Conservation (phyloP, 2,329 filamentous ascomycete species). For the Pseudocercospora pini-densiflorae region DNA sequence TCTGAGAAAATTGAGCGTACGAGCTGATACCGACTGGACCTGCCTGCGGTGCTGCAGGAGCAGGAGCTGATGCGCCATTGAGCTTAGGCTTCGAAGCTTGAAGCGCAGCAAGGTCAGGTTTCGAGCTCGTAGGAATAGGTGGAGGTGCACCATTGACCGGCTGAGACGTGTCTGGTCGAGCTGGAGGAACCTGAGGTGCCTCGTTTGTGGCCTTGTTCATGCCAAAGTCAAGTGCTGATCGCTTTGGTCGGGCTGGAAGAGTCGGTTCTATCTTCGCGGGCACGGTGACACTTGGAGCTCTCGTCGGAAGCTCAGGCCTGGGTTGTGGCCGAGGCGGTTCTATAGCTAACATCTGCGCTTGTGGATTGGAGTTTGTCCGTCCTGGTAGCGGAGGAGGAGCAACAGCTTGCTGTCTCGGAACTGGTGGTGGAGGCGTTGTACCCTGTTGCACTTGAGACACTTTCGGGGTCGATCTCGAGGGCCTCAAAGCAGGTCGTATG, state of each 20-base stretch:
- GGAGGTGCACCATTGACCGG: conserved; percentile 47
- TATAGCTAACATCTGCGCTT: conserved; percentile 17
- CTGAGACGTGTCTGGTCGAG: conserved; percentile 19
- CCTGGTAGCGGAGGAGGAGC: conserved; percentile 19
- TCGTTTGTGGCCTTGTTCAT: conserved; percentile 30
- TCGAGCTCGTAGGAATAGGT: conserved; percentile 55
- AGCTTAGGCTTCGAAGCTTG: conserved; percentile 56
- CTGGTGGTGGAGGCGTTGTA: conserved; percentile 32
- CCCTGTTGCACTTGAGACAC: conserved; percentile 29
- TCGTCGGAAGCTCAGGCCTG: conserved; percentile 15
- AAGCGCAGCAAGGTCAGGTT: conserved; percentile 62
- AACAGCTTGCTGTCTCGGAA: conserved; percentile 20
- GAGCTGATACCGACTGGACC: conserved; percentile 25
- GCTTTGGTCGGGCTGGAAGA: conserved; percentile 31
- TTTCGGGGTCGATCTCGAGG: conserved; percentile 30
- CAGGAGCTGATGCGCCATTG: conserved; percentile 19
- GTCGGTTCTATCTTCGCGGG: conserved; percentile 23
- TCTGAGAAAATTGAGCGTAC: conserved; percentile 22
- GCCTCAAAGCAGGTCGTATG: conserved; percentile 25
- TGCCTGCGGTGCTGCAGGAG: conserved; percentile 5
- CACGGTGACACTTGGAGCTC: conserved; percentile 9
- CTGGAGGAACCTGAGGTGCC: conserved; percentile 18
- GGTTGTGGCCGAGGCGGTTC: conserved; percentile 34
- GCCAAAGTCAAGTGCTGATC: conserved; percentile 36
- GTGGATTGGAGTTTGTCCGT: neutral